Percentiles rank a stretch among this genome's conserved stretches.
Conservation (phyloP, 352 stramenopile genomes). For the Thraustotheca clavata region DNA sequence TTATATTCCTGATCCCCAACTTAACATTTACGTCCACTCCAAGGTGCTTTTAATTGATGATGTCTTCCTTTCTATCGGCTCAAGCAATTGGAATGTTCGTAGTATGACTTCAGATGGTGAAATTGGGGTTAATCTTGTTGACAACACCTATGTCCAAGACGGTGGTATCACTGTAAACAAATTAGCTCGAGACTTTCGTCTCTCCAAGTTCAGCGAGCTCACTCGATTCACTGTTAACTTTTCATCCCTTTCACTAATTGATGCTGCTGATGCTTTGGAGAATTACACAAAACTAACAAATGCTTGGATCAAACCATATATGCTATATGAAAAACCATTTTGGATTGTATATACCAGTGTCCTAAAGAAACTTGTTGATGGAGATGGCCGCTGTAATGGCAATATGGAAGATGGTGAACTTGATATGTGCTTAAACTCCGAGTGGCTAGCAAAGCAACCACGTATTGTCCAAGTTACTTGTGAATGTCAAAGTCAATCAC, state of each 20-base stretch:
- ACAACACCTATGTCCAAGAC: slow-evolving; percentile 28
- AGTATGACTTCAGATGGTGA: slow-evolving; percentile 61
- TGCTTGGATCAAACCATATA: slow-evolving; percentile 31
- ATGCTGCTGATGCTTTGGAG: slow-evolving; percentile 34
- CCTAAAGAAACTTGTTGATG: slow-evolving; percentile 28
- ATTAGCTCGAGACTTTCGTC: slow-evolving; percentile 38
- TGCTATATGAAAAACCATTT: slow-evolving; percentile 26
- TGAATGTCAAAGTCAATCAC: background rate
- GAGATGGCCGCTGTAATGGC: background rate
- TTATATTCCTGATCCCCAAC: slow-evolving; percentile 32
- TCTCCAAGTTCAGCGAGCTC: slow-evolving; percentile 54
- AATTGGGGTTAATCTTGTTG: slow-evolving; percentile 44
- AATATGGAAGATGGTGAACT: slow-evolving; percentile 29
- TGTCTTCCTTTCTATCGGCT: slow-evolving; percentile 49
- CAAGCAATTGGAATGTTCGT: slow-evolving; percentile 57
- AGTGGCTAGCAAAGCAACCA: background rate
- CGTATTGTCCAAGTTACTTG: background rate
- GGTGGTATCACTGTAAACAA: slow-evolving; percentile 28
- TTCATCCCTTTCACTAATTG: slow-evolving; percentile 33
- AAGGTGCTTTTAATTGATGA: slow-evolving; percentile 55
- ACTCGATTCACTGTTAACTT: slow-evolving; percentile 32
- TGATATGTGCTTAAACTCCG: background rate
- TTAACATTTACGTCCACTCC: slow-evolving; percentile 42
- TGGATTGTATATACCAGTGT: slow-evolving; percentile 34
- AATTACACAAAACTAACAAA: slow-evolving; percentile 20